Percentiles rank a stretch among this genome's conserved stretches.
Evolutionary conservation across 2,329 filamentous ascomycete genomes (phyloP).

Genomic region (Fusarium buharicum): DNA sequence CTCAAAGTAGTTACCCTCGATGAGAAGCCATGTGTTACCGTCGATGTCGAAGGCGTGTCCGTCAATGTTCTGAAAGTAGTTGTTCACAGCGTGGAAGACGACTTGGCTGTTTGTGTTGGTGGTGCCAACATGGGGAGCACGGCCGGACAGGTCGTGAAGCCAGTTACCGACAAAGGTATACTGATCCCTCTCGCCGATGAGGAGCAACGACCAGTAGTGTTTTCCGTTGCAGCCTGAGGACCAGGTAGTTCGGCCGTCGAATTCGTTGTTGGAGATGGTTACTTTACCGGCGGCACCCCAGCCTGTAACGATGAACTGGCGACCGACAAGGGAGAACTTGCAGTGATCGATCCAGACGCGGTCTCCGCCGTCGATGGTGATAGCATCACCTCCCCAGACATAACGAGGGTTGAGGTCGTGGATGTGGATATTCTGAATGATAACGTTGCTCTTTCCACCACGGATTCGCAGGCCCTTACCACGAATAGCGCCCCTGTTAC

Average conservation of each 20-base stretch:
- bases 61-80: constrained; percentile 63
- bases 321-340: constrained; percentile 65
- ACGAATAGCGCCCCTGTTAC: no score
- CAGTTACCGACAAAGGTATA: constrained; percentile 67
- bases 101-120: constrained; percentile 51
- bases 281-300: constrained; percentile 62
- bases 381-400: constrained; percentile 65
- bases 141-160: constrained; percentile 67
- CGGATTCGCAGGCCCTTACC: no score
- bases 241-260: constrained; percentile 63
- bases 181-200: constrained; percentile 54
- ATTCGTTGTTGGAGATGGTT: constrained; percentile 67
- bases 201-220: constrained; percentile 68
- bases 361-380: constrained; percentile 60
- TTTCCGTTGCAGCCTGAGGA: constrained; percentile 67
- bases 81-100: constrained; percentile 67
- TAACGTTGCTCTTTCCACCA: no score
- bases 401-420: no score
- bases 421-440: no score
- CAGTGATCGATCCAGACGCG: constrained; percentile 62
- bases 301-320: constrained; percentile 68
- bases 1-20: constrained; percentile 68
- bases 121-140: constrained; percentile 65
- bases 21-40: constrained; percentile 56
- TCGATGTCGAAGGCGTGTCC: constrained; percentile 66